A percentile compares a stretch with the other conserved stretches of the same genome.
These are phyloP conservation scores for Scytalidium lignicola DNA, from an alignment of 2,329 filamentous ascomycete species.

Conservation along the genomic window DNA sequence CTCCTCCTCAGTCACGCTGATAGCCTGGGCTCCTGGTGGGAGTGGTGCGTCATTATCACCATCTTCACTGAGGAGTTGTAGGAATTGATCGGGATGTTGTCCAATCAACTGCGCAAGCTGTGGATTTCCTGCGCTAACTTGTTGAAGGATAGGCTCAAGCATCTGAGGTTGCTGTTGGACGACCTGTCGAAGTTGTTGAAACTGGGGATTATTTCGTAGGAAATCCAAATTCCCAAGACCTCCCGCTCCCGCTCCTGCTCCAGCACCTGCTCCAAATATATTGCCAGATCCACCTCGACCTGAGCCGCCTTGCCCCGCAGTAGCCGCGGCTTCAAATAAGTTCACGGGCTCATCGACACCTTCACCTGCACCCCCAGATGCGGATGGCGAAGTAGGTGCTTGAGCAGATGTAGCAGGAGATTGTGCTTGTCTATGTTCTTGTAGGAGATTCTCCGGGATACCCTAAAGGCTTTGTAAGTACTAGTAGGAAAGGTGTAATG, in stretches of 20 bases:
- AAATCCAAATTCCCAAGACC: slow-evolving; percentile 82
- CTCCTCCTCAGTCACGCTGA: slow-evolving; percentile 92
- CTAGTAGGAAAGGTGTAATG: background rate
- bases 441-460: slow-evolving; percentile 79
- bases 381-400: slow-evolving; percentile 34
- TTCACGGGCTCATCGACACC: slow-evolving; percentile 69
- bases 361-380: slow-evolving; percentile 41
- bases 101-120: slow-evolving; percentile 90
- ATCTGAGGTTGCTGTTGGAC: slow-evolving; percentile 98
- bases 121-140: slow-evolving; percentile 91
- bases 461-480: slow-evolving; percentile 49
- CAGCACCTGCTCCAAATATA: slow-evolving; percentile 43
- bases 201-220: slow-evolving; percentile 90
- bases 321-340: slow-evolving; percentile 87
- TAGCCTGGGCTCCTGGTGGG: slow-evolving; percentile 82
- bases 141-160: slow-evolving; percentile 96
- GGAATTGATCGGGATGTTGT: slow-evolving; percentile 87
- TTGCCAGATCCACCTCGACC: slow-evolving; percentile 38
- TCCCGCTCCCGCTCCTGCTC: slow-evolving; percentile 36
- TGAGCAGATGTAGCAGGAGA: slow-evolving; percentile 39
- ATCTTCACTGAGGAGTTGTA: slow-evolving; percentile 84
- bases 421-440: slow-evolving; percentile 55
- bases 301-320: slow-evolving; percentile 46
- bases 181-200: slow-evolving; percentile 94
- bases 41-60: slow-evolving; percentile 77